Conservation (phyloP, 2,329 filamentous ascomycete genomes). For the Calonectria pauciramosa region DNA sequence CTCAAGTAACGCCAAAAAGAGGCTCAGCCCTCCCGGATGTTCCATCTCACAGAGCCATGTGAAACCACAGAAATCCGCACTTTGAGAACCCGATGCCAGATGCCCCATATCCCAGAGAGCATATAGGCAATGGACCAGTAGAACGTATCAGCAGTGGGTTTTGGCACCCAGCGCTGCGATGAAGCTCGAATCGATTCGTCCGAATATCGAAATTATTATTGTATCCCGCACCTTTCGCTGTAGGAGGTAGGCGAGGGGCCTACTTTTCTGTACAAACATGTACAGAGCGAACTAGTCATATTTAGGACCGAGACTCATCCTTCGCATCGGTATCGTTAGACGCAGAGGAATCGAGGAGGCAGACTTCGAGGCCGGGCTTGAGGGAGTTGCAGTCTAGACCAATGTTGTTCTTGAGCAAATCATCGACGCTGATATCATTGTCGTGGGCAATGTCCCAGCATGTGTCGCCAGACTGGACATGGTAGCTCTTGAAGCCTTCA, state of each 20-base stretch:
- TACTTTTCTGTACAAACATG: not conserved
- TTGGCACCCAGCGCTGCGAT: not conserved
- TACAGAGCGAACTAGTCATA: not conserved
- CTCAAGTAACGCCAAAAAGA: not conserved
- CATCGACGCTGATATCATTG: slow-evolving; percentile 58
- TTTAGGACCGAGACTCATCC: slow-evolving; percentile 12
- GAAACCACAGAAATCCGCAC: too few species aligned
- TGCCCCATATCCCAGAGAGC: not conserved
- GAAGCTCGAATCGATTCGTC: not conserved
- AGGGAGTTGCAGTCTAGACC: slow-evolving; percentile 63
- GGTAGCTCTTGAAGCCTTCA: slow-evolving; percentile 52
- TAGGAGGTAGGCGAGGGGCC: slow-evolving; percentile 5
- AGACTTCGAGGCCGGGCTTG: slow-evolving; percentile 57
- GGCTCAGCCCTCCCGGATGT: not conserved
- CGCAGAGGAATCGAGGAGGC: slow-evolving; percentile 53
- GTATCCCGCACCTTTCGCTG: slow-evolving; percentile 8
- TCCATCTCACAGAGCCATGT: not conserved
- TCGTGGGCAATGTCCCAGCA: slow-evolving; percentile 66
- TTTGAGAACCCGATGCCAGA: not conserved
- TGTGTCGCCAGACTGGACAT: slow-evolving; percentile 62
- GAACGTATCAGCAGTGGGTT: slow-evolving; percentile 10
- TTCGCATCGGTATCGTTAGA: not conserved
- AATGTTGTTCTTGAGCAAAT: slow-evolving; percentile 60
- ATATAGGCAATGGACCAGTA: not conserved
- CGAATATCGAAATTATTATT: not conserved